Evolutionary conservation across 202 grass and related monocot genomes (phyloP), one percentile per base, ranked within the genome.

Genomic region (Setaria italica): DNA sequence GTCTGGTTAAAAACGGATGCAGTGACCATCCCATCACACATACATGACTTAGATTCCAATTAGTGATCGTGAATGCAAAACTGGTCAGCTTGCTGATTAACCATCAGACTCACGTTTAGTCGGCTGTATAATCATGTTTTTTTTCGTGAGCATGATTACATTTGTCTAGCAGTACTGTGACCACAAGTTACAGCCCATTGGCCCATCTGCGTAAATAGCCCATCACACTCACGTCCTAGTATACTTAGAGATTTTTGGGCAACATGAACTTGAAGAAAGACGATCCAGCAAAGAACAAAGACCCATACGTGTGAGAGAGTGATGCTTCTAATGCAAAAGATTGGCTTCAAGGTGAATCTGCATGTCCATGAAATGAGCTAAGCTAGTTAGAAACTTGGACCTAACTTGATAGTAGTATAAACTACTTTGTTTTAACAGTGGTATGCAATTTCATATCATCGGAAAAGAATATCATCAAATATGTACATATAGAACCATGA

Each of bases 331-430:
- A 55, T 56, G 50, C 32, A 56, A 17, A 75, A 75, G 32, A 39
- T 13, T 56, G 17, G 72, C 50, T 56, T 75, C 50, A 75, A 39
- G 32, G 56, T 56, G 72, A 75, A 75, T 75, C 16, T 56, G 9
- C 17, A n/a, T 56, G 50, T 75, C 53, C 72, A 75, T 41, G 53
- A 55, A 75, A 75, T 56, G 72, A 75, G 50, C 50, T 75, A 75
- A 56, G 50, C 72, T 56, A 75, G 50, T 56, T 39, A 35, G 30
- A 55, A 74, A 74, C 49, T 54, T 54, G 30, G 32, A 54, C 15
- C 15, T 74, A 74, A 51, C 15, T 73, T 74, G 14, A 54, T 6
- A 51, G 47, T 73, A 35, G 48, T 30, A 72, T 9, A 53, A 51
- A 53, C 19, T 73, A 19, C 30, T 74, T 74, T 16, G 0, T 73